Evolutionary conservation across 2,329 filamentous ascomycete genomes (phyloP).

Genomic region (Alternaria atra): DNA sequence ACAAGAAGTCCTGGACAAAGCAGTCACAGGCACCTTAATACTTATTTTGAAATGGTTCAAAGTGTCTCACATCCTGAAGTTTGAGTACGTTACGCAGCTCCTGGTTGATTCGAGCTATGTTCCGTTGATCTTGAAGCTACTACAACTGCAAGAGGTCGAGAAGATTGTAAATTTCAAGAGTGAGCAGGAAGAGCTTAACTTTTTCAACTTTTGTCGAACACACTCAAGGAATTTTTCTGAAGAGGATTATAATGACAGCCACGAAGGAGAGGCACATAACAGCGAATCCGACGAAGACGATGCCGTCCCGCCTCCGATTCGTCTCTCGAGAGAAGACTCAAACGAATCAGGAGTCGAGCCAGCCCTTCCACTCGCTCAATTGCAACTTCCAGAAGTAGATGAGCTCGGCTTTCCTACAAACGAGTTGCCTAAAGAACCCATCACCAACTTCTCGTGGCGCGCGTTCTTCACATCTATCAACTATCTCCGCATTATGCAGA

Average conservation of each 20-base stretch:
- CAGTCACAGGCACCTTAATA: conserved; percentile 86
- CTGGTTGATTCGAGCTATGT: conserved; percentile 95
- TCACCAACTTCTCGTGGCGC: conserved; percentile 89
- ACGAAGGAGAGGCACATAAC: conserved; percentile 30
- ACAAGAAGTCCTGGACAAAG: conserved; percentile 89
- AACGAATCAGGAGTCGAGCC: conserved; percentile 38
- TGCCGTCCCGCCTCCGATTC: conserved; percentile 82
- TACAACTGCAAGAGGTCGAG: conserved; percentile 93
- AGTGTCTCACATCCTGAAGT: conserved; percentile 91
- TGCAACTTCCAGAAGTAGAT: conserved; percentile 70
- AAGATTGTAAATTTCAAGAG: conserved; percentile 85
- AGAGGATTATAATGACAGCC: conserved; percentile 30
- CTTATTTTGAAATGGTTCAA: conserved; percentile 97
- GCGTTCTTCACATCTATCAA: conserved; percentile 97
- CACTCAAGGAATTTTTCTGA: conserved; percentile 68
- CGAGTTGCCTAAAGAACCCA: conserved; percentile 75
- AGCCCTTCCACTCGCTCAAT: conserved; percentile 34
- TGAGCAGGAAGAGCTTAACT: conserved; percentile 83
- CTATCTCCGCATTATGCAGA: conserved; percentile 94
- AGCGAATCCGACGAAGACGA: conserved; percentile 64
- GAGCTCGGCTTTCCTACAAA: conserved; percentile 84
- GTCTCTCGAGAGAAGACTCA: conserved; percentile 60
- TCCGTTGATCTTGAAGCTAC: conserved; percentile 88
- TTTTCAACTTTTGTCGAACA: conserved; percentile 88
- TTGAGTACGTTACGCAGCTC: conserved; percentile 93